Conservation (phyloP, 495 filamentous ascomycete genomes). For the Podospora australis region DNA sequence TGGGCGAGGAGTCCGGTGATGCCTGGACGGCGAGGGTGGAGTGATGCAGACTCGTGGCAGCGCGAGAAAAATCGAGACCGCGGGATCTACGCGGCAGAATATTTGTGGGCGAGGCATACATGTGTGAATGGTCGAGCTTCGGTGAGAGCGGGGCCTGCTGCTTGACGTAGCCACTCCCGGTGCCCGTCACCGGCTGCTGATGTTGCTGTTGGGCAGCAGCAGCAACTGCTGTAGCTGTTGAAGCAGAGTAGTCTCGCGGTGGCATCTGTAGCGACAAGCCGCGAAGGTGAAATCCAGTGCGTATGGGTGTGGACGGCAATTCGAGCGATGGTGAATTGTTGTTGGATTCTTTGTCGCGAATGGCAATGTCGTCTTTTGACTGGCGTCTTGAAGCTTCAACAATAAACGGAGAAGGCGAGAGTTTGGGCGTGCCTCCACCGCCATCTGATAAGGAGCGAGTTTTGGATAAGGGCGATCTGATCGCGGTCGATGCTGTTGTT, state of each 20-base stretch:
- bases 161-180: constrained; percentile 45
- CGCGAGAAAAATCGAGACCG: constrained; percentile 86
- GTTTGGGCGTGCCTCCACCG: constrained; percentile 42
- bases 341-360: constrained; percentile 29
- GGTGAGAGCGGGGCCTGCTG: constrained; percentile 73
- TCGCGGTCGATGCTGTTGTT: background rate
- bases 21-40: constrained; percentile 84
- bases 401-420: constrained; percentile 65
- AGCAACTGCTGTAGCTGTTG: background rate
- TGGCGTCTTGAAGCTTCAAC: constrained; percentile 45
- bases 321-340: constrained; percentile 1
- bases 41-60: constrained; percentile 92
- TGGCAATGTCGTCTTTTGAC: constrained; percentile 76
- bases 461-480: constrained; percentile 24
- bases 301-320: constrained; percentile 43
- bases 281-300: constrained; percentile 51
- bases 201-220: constrained; percentile 15
- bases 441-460: constrained; percentile 46
- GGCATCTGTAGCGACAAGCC: constrained; percentile 73
- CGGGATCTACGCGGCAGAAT: constrained; percentile 80
- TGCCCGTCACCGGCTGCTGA: background rate
- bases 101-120: constrained; percentile 70
- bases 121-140: constrained; percentile 73
- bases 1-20: constrained; percentile 91
- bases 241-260: constrained; percentile 31